A percentile compares a stretch with the other conserved stretches of the same genome.
Evolutionary conservation across 139 green algal genomes (phyloP).

Genomic region (Tetratostichococcus sp.): DNA sequence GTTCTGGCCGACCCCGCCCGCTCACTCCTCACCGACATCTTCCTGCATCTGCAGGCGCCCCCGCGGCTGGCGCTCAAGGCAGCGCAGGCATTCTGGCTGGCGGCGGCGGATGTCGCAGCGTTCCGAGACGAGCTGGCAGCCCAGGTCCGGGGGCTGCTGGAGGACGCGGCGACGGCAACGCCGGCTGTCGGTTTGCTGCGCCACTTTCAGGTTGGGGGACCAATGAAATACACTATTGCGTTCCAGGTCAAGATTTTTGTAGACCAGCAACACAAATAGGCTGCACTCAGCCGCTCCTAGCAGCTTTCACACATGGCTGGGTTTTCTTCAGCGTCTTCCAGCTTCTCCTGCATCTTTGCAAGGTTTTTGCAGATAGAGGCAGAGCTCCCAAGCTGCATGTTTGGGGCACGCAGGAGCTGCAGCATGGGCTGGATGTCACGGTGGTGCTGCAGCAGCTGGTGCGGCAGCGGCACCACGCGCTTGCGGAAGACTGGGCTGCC

Average conservation of each 20-base stretch:
- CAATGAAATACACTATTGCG: neutral
- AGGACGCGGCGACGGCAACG: slow-evolving; percentile 14
- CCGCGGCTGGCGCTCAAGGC: slow-evolving; percentile 8
- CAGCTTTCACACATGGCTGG: no score
- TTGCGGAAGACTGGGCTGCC: slow-evolving; percentile 45
- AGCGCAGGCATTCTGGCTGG: slow-evolving; percentile 17
- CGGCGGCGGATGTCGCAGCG: slow-evolving; percentile 7
- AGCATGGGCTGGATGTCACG: slow-evolving; percentile 11
- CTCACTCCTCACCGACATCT: no score
- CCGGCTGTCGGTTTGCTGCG: slow-evolving; percentile 34
- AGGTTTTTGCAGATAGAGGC: no score
- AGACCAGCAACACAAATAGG: no score
- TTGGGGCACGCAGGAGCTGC: slow-evolving; percentile 31
- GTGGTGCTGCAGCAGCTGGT: slow-evolving; percentile 37
- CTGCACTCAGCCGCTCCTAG: no score
- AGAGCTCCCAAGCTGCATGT: no score
- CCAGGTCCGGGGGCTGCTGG: slow-evolving; percentile 21
- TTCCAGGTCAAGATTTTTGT: no score
- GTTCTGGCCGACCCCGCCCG: no score
- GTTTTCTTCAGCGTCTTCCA: no score
- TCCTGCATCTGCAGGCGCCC: no score
- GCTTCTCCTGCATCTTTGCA: no score
- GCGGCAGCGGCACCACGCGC: slow-evolving; percentile 35
- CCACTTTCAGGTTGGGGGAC: slow-evolving; percentile 31
- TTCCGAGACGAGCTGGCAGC: slow-evolving; percentile 2